Evolutionary conservation across 352 stramenopile species (phyloP).

Genomic region (Phytopythium oedochilum): DNA sequence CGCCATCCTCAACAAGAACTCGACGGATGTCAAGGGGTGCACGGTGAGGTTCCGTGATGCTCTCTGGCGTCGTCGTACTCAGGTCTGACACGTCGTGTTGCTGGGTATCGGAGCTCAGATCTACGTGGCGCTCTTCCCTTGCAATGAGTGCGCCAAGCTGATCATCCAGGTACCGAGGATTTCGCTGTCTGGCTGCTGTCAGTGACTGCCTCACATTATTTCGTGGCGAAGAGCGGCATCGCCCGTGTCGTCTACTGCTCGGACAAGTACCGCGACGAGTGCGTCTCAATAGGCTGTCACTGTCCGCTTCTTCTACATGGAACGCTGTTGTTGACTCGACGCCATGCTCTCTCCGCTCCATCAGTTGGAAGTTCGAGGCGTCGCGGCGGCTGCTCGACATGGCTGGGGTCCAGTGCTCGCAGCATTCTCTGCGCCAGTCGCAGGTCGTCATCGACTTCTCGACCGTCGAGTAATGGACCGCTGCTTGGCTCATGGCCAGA

Average conservation of each 20-base stretch:
- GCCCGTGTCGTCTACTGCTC: slow-evolving; percentile 94
- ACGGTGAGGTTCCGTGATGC: too few species aligned
- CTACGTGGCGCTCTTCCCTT: slow-evolving; percentile 98
- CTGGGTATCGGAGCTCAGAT: slow-evolving; percentile 56
- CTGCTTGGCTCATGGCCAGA: too few species aligned
- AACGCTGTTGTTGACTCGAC: too few species aligned
- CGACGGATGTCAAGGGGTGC: slow-evolving; percentile 89
- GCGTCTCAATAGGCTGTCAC: slow-evolving; percentile 12
- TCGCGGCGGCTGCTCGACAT: slow-evolving; percentile 87
- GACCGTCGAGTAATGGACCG: slow-evolving; percentile 28
- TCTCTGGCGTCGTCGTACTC: too few species aligned
- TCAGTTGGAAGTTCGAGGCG: slow-evolving; percentile 87
- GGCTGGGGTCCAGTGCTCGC: slow-evolving; percentile 55
- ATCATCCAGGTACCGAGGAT: slow-evolving; percentile 98
- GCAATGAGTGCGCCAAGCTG: slow-evolving; percentile 98
- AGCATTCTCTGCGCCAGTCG: slow-evolving; percentile 52
- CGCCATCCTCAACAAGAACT: slow-evolving; percentile 99
- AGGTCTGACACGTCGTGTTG: too few species aligned
- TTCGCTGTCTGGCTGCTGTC: too few species aligned
- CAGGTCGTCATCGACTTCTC: slow-evolving; percentile 74
- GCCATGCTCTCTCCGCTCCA: too few species aligned
- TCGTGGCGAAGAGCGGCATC: slow-evolving; percentile 94
- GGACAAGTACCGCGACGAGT: slow-evolving; percentile 93
- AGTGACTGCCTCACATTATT: too few species aligned
- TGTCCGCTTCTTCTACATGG: neutral